A percentile compares a stretch with the other conserved stretches of the same genome.
Conservation (phyloP, 192 early-diverging fungal species). For the Mortierella claussenii region DNA sequence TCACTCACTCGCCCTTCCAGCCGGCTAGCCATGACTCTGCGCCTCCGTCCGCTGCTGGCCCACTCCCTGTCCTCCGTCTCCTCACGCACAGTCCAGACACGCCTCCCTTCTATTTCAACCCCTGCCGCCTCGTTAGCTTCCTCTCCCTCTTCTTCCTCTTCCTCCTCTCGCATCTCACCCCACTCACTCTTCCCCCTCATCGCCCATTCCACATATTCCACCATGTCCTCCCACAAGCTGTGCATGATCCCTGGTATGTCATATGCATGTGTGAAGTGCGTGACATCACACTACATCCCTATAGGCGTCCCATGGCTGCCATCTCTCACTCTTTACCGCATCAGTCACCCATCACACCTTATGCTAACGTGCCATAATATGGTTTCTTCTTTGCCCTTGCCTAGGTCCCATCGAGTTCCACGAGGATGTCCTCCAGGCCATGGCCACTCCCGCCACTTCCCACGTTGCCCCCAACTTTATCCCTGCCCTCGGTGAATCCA, state of each 20-base stretch:
- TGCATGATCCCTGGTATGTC: slow-evolving; percentile 92
- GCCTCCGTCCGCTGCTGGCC: not conserved
- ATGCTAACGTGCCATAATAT: not conserved
- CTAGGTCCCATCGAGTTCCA: slow-evolving; percentile 96
- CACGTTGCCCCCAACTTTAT: slow-evolving; percentile 94
- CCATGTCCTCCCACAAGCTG: slow-evolving; percentile 71
- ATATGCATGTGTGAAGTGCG: too few species aligned
- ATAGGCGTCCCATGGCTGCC: too few species aligned
- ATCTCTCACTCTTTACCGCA: not conserved
- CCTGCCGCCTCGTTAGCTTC: not conserved
- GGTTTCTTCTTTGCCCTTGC: not conserved
- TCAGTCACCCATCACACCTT: not conserved
- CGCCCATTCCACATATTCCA: slow-evolving; percentile 30
- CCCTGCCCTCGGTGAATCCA: slow-evolving; percentile 85
- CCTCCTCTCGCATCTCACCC: not conserved
- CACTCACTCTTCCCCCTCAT: slow-evolving; percentile 4
- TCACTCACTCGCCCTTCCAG: too few species aligned
- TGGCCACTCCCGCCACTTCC: slow-evolving; percentile 90
- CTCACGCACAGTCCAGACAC: too few species aligned
- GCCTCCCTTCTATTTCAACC: not conserved
- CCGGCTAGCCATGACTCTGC: too few species aligned
- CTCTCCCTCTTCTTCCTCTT: slow-evolving; percentile 13
- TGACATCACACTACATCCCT: too few species aligned
- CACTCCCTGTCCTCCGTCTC: not conserved
- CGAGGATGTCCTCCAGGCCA: slow-evolving; percentile 81